These are phyloP conservation scores for Paecilomyces dactylethromorphus DNA, from an alignment of 2,329 filamentous ascomycete species.

Conservation along the genomic window DNA sequence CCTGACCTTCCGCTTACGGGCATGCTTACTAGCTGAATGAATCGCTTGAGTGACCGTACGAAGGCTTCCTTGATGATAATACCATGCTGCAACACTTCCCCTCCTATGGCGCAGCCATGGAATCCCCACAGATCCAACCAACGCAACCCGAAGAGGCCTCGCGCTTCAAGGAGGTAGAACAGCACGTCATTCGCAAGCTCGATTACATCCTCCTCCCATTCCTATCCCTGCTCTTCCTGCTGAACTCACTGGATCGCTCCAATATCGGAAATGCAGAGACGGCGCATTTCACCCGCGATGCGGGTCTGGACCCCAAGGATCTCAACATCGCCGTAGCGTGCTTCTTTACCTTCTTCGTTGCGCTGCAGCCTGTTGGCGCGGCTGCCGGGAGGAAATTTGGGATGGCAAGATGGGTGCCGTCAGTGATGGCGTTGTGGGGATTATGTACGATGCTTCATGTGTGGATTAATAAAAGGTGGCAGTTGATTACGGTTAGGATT, in stretches of 20 bases:
- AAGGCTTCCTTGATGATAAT: not conserved
- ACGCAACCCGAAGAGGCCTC: conserved; percentile 1
- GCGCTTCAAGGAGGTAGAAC: conserved; percentile 1
- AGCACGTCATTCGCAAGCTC: conserved; percentile 33
- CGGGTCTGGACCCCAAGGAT: conserved; percentile 46
- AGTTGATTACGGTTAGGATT: conserved; percentile 40
- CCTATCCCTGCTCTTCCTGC: conserved; percentile 45
- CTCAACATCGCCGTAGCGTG: conserved; percentile 51
- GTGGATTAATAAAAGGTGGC: conserved; percentile 40
- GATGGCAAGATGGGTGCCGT: conserved; percentile 51
- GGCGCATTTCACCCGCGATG: conserved; percentile 52
- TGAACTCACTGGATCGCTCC: conserved; percentile 48
- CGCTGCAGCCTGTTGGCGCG: conserved; percentile 50
- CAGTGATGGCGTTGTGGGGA: conserved; percentile 51
- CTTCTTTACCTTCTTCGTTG: conserved; percentile 55
- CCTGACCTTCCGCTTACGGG: not conserved
- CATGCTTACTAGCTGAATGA: not conserved
- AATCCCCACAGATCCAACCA: not conserved
- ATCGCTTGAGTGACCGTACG: not conserved
- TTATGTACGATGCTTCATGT: conserved; percentile 43
- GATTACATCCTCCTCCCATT: conserved; percentile 47
- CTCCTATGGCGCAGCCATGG: not conserved
- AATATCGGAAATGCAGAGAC: conserved; percentile 52
- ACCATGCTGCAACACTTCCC: not conserved
- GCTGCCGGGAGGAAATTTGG: conserved; percentile 33